These are phyloP conservation scores for Metschnikowia santaceciliae DNA, from an alignment of 805 yeast genomes.

Conservation along the genomic window DNA sequence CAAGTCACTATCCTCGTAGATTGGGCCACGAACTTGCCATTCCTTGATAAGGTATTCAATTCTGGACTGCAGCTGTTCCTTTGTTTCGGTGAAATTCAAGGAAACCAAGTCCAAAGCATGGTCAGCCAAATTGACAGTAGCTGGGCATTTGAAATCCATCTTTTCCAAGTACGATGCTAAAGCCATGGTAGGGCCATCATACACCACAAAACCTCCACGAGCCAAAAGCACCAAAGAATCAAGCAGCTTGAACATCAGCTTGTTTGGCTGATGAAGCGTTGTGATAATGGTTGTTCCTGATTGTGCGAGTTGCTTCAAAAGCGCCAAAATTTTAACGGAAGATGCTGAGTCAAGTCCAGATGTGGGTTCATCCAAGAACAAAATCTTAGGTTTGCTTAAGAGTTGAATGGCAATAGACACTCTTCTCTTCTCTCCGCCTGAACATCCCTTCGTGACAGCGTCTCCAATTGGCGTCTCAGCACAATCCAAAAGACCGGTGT, in stretches of 20 bases:
- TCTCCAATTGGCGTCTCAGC: slow-evolving; percentile 58
- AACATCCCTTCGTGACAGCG: slow-evolving; percentile 36
- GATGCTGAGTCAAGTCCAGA: slow-evolving; percentile 84
- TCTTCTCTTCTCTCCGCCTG: slow-evolving; percentile 67
- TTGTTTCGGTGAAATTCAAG: slow-evolving; percentile 26
- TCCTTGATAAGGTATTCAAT: slow-evolving; percentile 22
- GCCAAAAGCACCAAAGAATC: slow-evolving; percentile 71
- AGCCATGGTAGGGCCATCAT: slow-evolving; percentile 51
- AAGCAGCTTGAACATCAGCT: slow-evolving; percentile 58
- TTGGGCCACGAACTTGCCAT: slow-evolving; percentile 37
- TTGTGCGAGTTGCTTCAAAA: slow-evolving; percentile 55
- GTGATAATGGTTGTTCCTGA: slow-evolving; percentile 64
- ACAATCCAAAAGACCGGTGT: slow-evolving; percentile 69
- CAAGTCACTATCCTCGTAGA: neutral
- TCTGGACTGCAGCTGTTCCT: slow-evolving; percentile 20
- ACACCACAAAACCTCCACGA: slow-evolving; percentile 68
- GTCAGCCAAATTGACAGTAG: slow-evolving; percentile 68
- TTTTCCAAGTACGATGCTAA: slow-evolving; percentile 46
- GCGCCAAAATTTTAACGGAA: slow-evolving; percentile 60
- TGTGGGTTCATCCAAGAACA: slow-evolving; percentile 84
- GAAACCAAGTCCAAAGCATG: slow-evolving; percentile 68
- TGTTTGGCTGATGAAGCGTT: slow-evolving; percentile 84
- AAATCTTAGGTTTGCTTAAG: slow-evolving; percentile 63
- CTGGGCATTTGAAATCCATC: slow-evolving; percentile 56
- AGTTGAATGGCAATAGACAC: slow-evolving; percentile 80